These are phyloP conservation scores for Schoenoplectus triqueter DNA, from an alignment of 202 grass and related monocot species.

Conservation along the genomic window DNA sequence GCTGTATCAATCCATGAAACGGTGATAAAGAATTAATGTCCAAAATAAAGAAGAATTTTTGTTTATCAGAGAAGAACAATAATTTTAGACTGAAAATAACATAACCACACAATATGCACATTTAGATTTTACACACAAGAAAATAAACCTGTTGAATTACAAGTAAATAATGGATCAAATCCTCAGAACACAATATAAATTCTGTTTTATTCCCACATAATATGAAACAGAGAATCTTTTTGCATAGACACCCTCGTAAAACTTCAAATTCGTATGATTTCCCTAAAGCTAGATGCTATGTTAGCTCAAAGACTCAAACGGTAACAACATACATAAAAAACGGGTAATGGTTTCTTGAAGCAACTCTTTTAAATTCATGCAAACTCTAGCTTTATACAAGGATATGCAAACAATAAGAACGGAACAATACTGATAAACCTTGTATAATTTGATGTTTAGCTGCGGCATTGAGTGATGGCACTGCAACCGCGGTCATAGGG, in stretches of 20 bases:
- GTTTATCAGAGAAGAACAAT: neutral
- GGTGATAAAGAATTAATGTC: neutral
- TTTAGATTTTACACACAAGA: slow-evolving; percentile 30
- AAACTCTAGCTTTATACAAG: slow-evolving; percentile 3
- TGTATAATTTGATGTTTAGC: slow-evolving; percentile 21
- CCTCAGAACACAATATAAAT: slow-evolving; percentile 17
- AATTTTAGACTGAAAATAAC: slow-evolving; percentile 7
- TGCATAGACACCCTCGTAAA: slow-evolving; percentile 19
- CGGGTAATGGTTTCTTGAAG: neutral
- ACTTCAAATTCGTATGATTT: neutral
- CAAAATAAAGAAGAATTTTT: neutral
- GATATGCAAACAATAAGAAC: slow-evolving; percentile 25
- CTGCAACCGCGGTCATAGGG: slow-evolving; percentile 71
- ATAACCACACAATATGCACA: neutral
- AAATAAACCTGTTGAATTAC: neutral
- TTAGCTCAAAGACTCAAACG: neutral
- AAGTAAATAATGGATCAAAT: slow-evolving; percentile 18
- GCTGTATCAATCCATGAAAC: neutral
- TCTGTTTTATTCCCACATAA: slow-evolving; percentile 9
- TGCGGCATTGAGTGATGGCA: slow-evolving; percentile 65
- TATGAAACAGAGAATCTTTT: slow-evolving; percentile 25
- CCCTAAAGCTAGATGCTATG: neutral
- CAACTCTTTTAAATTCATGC: neutral
- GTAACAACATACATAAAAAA: slow-evolving; percentile 13
- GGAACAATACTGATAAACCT: slow-evolving; percentile 19